Percentiles rank a stretch among this genome's conserved stretches.
Conservation (phyloP, 768 basidiomycete species). For the Russula emetica region DNA sequence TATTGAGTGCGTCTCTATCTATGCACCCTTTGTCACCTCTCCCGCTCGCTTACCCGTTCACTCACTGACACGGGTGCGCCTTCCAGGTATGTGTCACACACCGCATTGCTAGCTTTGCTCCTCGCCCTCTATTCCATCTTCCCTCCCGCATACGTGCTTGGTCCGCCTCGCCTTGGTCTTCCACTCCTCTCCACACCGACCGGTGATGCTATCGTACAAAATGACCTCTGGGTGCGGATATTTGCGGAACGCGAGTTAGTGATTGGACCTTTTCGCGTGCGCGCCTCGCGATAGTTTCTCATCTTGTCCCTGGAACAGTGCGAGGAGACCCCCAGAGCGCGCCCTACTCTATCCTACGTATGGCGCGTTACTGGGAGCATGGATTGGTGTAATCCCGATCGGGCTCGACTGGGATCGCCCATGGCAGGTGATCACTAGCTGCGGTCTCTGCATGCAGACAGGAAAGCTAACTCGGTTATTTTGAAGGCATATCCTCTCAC, state of each 20-base stretch:
- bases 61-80: background rate
- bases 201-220: slow-evolving; percentile 46
- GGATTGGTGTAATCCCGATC: slow-evolving; percentile 79
- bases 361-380: slow-evolving; percentile 69
- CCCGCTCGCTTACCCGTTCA: background rate
- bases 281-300: background rate
- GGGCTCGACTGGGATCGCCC: slow-evolving; percentile 96
- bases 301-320: slow-evolving; percentile 34
- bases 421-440: slow-evolving; percentile 68
- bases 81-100: slow-evolving; percentile 44
- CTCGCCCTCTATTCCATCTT: slow-evolving; percentile 62
- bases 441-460: slow-evolving; percentile 7
- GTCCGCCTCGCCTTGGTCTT: slow-evolving; percentile 44
- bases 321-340: slow-evolving; percentile 65
- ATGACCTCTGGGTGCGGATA: slow-evolving; percentile 70
- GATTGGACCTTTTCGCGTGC: background rate
- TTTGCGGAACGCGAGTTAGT: slow-evolving; percentile 82
- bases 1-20: slow-evolving; percentile 41
- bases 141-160: slow-evolving; percentile 66
- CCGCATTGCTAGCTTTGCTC: slow-evolving; percentile 64
- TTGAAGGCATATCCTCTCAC: slow-evolving; percentile 78
- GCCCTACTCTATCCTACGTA: slow-evolving; percentile 74
- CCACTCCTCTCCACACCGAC: slow-evolving; percentile 30
- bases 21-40: background rate
- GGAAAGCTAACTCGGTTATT: slow-evolving; percentile 12